phyloP scores from a whole-genome alignment of 2,329 filamentous ascomycete species.

The Ciborinia camelliae region DNA sequence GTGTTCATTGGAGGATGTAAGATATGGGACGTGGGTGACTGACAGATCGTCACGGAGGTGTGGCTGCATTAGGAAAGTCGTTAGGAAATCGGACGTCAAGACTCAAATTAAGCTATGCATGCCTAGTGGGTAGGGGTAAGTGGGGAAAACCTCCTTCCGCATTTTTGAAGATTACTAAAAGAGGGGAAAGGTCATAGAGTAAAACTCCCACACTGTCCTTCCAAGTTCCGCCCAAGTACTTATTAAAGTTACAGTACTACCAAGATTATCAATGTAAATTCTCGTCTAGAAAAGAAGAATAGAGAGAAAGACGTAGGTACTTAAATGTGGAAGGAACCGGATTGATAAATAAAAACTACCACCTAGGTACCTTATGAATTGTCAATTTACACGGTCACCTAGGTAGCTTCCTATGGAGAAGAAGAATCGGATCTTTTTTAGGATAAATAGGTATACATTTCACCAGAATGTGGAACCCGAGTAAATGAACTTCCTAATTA shows the following conservation, averaged over 20 bases:
- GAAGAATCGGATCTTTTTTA: not conserved
- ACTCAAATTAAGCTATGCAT: conserved; percentile 2
- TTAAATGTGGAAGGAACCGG: not conserved
- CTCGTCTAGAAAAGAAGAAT: not conserved
- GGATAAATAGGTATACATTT: not conserved
- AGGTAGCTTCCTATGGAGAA: no score
- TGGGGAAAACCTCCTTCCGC: conserved; percentile 10
- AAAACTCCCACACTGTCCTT: no score
- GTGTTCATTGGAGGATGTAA: conserved; percentile 5
- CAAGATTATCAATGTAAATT: not conserved
- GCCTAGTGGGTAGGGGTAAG: conserved; percentile 8
- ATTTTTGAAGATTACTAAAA: not conserved
- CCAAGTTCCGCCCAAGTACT: not conserved
- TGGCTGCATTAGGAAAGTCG: conserved; percentile 15
- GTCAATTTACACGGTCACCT: not conserved
- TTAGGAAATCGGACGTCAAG: conserved; percentile 6
- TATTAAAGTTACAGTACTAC: no score
- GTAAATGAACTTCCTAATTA: conserved; percentile 10
- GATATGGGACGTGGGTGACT: not conserved
- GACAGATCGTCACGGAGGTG: conserved; percentile 7
- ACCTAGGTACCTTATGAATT: not conserved
- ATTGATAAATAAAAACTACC: not conserved
- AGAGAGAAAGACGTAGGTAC: not conserved
- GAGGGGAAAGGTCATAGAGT: conserved; percentile 9
- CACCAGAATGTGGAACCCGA: not conserved